These are phyloP conservation scores for Penicillium thymicola DNA, from an alignment of 2,329 filamentous ascomycete species.

Conservation along the genomic window DNA sequence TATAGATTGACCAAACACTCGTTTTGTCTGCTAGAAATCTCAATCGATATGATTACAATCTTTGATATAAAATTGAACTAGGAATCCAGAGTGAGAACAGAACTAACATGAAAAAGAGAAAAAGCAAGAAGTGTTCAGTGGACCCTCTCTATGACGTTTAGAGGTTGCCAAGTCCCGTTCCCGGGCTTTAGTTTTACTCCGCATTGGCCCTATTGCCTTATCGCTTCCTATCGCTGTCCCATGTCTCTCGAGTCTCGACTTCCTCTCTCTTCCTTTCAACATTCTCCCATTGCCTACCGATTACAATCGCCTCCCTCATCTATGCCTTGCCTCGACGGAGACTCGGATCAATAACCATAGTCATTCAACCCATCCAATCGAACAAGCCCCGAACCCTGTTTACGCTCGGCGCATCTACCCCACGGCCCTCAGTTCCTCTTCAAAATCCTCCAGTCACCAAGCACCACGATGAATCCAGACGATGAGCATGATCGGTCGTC, in stretches of 20 bases:
- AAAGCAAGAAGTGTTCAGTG: conserved; percentile 13
- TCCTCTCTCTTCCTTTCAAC: not conserved
- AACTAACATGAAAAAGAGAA: not conserved
- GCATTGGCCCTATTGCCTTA: conserved; percentile 18
- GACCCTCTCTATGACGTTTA: conserved; percentile 27
- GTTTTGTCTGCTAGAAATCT: not conserved
- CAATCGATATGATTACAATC: not conserved
- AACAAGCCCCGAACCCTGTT: not conserved
- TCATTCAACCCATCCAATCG: not conserved
- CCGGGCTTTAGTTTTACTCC: conserved; percentile 17
- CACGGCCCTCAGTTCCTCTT: conserved; percentile 24
- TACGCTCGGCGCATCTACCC: conserved; percentile 5
- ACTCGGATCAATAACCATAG: not conserved
- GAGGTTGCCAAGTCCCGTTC: conserved; percentile 20
- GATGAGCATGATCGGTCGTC: conserved; percentile 34
- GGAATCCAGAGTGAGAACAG: not conserved
- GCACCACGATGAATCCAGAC: conserved; percentile 26
- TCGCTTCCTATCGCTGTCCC: conserved; percentile 21
- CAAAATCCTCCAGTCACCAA: conserved; percentile 12
- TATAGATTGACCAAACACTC: not conserved
- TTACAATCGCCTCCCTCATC: not conserved
- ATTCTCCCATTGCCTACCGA: conserved; percentile 1
- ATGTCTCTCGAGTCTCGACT: conserved; percentile 12
- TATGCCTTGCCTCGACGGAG: not conserved
- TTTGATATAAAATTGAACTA: not conserved